These are phyloP conservation scores for Solanum ahanhuiri DNA, from an alignment of 257 asterid genomes.

Conservation along the genomic window DNA sequence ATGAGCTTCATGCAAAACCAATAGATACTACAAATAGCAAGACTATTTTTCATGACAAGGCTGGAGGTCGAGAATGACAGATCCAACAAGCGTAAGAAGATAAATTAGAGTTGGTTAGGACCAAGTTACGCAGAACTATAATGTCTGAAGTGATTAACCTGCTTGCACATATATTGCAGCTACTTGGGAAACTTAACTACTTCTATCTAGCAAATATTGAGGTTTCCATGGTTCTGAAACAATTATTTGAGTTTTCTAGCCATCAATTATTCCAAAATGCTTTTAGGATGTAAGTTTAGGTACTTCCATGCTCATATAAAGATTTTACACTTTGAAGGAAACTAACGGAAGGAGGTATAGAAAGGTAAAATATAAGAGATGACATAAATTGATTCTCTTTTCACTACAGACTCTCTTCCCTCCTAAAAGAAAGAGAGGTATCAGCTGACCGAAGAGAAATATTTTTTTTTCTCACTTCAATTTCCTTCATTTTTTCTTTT, in stretches of 20 bases:
- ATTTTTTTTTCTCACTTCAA: neutral
- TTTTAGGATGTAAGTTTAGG: neutral
- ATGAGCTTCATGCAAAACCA: neutral
- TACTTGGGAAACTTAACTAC: neutral
- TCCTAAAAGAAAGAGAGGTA: neutral
- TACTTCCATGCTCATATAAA: neutral
- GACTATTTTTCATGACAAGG: neutral
- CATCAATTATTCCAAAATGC: neutral
- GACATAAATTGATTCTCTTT: neutral
- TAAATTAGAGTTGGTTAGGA: neutral
- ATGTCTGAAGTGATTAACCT: neutral
- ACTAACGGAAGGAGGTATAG: neutral
- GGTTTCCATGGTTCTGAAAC: neutral
- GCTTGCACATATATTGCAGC: neutral
- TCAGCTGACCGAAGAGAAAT: neutral
- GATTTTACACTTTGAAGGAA: neutral
- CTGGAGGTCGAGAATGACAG: neutral
- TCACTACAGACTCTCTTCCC: neutral
- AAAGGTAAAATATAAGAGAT: neutral
- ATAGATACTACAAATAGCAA: neutral
- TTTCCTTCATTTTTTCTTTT: neutral
- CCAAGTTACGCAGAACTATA: neutral
- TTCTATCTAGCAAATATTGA: neutral
- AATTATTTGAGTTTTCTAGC: neutral
- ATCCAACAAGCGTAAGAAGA: neutral